Evolutionary conservation across 2,329 filamentous ascomycete genomes (phyloP).

Genomic region (Setomelanomma holmii): DNA sequence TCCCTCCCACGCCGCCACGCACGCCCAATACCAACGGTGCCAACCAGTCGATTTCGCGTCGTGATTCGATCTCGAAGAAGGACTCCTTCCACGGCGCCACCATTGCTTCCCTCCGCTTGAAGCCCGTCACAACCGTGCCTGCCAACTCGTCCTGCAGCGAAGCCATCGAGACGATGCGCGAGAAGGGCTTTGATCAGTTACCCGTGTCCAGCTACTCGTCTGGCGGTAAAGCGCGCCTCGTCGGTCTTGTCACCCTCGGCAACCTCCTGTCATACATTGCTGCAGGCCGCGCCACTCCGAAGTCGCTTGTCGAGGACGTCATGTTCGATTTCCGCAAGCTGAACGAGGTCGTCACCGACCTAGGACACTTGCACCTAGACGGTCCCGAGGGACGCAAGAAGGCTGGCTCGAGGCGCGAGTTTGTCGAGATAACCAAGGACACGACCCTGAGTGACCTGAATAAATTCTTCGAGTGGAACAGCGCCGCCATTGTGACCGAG

Average conservation of each 20-base stretch:
- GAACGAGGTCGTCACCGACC: slow-evolving; percentile 87
- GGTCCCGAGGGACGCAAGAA: slow-evolving; percentile 28
- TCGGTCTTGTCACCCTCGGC: slow-evolving; percentile 91
- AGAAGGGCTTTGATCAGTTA: slow-evolving; percentile 97
- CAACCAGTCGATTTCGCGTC: slow-evolving; percentile 37
- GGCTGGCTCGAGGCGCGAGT: slow-evolving; percentile 64
- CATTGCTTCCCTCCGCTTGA: slow-evolving; percentile 82
- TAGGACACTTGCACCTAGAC: slow-evolving; percentile 49
- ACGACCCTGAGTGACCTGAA: slow-evolving; percentile 84
- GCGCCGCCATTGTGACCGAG: slow-evolving; percentile 92
- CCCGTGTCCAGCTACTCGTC: slow-evolving; percentile 72
- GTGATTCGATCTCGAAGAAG: slow-evolving; percentile 49
- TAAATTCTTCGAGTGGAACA: slow-evolving; percentile 98
- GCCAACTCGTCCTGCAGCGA: slow-evolving; percentile 76
- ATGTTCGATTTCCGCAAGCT: slow-evolving; percentile 97
- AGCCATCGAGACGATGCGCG: slow-evolving; percentile 97
- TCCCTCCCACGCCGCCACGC: slow-evolving; percentile 65
- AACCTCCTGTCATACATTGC: slow-evolving; percentile 93
- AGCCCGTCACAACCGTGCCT: slow-evolving; percentile 87
- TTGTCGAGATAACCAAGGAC: slow-evolving; percentile 92
- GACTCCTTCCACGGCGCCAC: slow-evolving; percentile 82
- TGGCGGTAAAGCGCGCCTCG: slow-evolving; percentile 72
- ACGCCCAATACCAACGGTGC: slow-evolving; percentile 31
- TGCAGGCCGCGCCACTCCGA: slow-evolving; percentile 76
- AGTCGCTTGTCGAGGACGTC: slow-evolving; percentile 79